Evolutionary conservation across 169 alveolate genomes (phyloP).

Genomic region (Pseudocohnilembus persalinus): DNA sequence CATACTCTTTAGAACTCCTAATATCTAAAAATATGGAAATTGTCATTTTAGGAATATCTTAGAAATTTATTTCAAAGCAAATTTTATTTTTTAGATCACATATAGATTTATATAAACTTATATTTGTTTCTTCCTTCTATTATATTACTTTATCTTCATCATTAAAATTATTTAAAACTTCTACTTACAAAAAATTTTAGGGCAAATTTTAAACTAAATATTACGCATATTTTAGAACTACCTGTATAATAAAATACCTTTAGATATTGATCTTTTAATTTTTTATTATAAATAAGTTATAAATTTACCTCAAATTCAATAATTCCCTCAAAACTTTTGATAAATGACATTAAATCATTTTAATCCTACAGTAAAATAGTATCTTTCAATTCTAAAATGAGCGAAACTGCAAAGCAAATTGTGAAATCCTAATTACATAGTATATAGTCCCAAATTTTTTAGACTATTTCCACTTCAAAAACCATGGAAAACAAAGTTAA

Average conservation of each 20-base stretch:
- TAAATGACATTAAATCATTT: conserved; percentile 12
- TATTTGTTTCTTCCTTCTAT: background rate
- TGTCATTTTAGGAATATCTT: background rate
- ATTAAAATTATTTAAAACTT: no score
- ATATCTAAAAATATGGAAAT: background rate
- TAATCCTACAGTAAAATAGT: conserved; percentile 6
- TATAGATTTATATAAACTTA: no score
- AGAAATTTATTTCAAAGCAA: background rate
- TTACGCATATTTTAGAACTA: conserved; percentile 21
- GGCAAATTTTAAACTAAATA: conserved; percentile 4
- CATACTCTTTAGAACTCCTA: conserved; percentile 3
- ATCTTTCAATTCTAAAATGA: conserved; percentile 21
- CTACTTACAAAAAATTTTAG: conserved; percentile 5
- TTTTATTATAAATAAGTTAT: no score
- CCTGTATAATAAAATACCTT: no score
- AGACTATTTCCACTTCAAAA: conserved; percentile 1
- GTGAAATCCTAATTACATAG: conserved; percentile 15
- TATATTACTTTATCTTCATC: conserved; percentile 8
- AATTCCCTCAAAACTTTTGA: conserved; percentile 15
- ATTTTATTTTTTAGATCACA: no score
- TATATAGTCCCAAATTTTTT: conserved; percentile 21
- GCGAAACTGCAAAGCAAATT: conserved; percentile 13
- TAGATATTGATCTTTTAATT: no score
- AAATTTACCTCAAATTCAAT: background rate
- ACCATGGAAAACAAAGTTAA: conserved; percentile 22